Conservation (phyloP, 2,329 filamentous ascomycete species). For the Xylaria sp. region DNA sequence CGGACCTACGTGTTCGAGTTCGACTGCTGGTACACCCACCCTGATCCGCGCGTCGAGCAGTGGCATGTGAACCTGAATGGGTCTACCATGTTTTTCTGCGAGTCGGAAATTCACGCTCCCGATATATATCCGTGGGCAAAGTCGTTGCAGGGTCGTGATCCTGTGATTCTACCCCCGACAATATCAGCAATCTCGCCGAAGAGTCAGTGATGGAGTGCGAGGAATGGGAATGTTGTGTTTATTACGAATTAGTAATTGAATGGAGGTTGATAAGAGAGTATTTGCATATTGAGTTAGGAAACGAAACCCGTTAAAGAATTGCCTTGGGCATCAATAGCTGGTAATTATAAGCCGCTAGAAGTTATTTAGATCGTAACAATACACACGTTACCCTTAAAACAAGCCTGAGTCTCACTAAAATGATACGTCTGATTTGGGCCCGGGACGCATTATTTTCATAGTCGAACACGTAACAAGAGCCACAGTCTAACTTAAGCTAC, state of each 20-base stretch:
- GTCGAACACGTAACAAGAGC: background rate
- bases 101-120: slow-evolving; percentile 16
- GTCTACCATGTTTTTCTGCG: slow-evolving; percentile 32
- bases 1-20: slow-evolving; percentile 21
- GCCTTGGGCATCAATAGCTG: background rate
- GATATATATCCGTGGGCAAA: background rate
- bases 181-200: background rate
- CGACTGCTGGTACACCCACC: slow-evolving; percentile 22
- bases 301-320: no score
- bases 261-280: no score
- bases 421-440: background rate
- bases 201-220: background rate
- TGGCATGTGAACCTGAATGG: slow-evolving; percentile 27
- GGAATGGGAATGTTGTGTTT: background rate
- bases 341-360: background rate
- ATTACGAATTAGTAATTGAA: no score
- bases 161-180: background rate
- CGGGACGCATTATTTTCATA: background rate
- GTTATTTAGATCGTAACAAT: slow-evolving; percentile 1
- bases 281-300: no score
- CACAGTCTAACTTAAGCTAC: background rate
- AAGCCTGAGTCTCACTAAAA: background rate
- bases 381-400: background rate
- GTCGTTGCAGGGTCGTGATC: background rate
- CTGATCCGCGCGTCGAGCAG: background rate